A percentile compares a stretch with the other conserved stretches of the same genome.
These are phyloP conservation scores for Globisporangium lucens DNA, from an alignment of 352 stramenopile species.

Conservation along the genomic window DNA sequence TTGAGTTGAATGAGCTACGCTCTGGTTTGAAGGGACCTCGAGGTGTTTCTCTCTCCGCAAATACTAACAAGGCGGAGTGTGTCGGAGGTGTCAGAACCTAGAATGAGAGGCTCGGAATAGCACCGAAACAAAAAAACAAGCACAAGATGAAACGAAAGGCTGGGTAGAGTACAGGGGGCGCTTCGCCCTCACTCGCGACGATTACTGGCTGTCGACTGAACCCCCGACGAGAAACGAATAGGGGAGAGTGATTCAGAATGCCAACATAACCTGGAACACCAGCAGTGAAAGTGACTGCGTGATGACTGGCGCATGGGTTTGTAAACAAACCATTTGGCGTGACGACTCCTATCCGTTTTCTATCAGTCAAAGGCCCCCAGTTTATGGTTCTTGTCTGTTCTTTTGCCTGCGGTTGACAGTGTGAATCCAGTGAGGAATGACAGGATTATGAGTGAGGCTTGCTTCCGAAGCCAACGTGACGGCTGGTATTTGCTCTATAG, in stretches of 20 bases:
- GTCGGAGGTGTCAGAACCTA: neutral
- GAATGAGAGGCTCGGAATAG: constrained; percentile 1
- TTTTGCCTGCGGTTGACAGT: neutral
- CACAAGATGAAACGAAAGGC: neutral
- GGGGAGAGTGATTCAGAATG: neutral
- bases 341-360: neutral
- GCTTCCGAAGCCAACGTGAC: neutral
- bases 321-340: neutral
- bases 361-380: neutral
- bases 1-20: neutral
- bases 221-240: constrained; percentile 11
- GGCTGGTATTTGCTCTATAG: neutral
- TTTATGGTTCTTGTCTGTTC: neutral
- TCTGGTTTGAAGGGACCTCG: no score
- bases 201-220: neutral
- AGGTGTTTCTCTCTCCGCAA: neutral
- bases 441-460: neutral
- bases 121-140: neutral
- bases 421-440: neutral
- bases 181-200: neutral
- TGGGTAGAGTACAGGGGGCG: neutral
- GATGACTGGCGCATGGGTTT: neutral
- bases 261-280: neutral
- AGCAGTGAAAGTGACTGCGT: neutral
- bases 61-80: neutral